A percentile compares a stretch with the other conserved stretches of the same genome.
These are phyloP conservation scores for Thalassiosira mediterranea DNA, from an alignment of 352 stramenopile genomes.

Conservation along the genomic window DNA sequence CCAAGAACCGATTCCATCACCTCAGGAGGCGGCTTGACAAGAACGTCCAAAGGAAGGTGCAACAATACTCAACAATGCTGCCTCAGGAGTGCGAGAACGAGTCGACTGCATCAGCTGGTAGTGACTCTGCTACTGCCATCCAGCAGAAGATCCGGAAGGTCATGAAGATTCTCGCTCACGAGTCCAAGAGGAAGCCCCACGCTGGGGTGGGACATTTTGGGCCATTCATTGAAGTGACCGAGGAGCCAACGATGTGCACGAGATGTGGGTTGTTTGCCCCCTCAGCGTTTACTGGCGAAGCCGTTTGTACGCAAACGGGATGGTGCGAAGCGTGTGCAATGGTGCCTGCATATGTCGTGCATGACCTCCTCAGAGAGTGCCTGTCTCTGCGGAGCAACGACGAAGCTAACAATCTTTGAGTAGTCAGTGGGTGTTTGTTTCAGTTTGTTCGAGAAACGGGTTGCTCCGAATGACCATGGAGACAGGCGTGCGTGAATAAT, in stretches of 20 bases:
- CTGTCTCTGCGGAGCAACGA: constrained; percentile 24
- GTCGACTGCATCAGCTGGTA: constrained; percentile 9
- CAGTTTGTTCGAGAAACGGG: no score
- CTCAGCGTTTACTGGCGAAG: constrained; percentile 51
- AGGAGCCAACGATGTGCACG: constrained; percentile 30
- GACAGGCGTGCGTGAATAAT: no score
- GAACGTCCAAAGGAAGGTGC: constrained; percentile 18
- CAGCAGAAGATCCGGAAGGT: constrained; percentile 25
- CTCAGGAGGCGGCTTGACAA: constrained; percentile 52
- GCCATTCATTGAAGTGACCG: constrained; percentile 33
- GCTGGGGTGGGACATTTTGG: constrained; percentile 39
- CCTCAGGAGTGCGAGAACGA: background rate
- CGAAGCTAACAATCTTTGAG: no score
- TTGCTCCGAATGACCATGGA: no score
- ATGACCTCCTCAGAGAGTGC: constrained; percentile 51
- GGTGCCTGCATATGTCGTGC: constrained; percentile 51
- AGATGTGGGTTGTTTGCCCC: constrained; percentile 61
- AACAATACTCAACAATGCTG: constrained; percentile 29
- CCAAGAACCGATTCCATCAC: constrained; percentile 63
- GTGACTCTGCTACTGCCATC: constrained; percentile 24
- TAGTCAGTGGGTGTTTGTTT: no score
- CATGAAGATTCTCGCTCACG: constrained; percentile 22
- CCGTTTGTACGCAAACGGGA: constrained; percentile 44
- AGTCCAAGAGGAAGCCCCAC: constrained; percentile 14
- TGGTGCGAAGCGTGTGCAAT: constrained; percentile 62